Percentiles rank a stretch among this genome's conserved stretches.
phyloP scores from a whole-genome alignment of 768 basidiomycete genomes.

The Suillus bovinus region DNA sequence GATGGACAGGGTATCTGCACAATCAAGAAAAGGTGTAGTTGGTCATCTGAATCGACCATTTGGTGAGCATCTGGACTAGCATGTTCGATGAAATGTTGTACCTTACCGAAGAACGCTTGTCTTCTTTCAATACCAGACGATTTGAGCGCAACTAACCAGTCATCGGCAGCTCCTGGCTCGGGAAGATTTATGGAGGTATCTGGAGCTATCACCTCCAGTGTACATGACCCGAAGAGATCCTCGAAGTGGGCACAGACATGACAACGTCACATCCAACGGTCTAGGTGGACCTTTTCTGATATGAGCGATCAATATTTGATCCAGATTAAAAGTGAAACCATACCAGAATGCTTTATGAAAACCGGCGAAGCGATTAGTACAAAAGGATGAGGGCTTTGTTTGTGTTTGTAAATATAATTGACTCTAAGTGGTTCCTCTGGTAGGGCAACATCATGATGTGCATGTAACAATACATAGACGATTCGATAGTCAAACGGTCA shows the following conservation, averaged over 20 bases:
- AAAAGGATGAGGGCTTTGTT: not conserved
- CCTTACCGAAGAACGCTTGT: constrained; percentile 76
- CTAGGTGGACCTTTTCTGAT: not conserved
- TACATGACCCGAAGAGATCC: constrained; percentile 57
- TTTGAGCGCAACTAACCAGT: constrained; percentile 56
- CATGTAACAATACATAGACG: not conserved
- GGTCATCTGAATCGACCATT: constrained; percentile 48
- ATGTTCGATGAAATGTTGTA: constrained; percentile 17
- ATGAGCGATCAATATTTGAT: not conserved
- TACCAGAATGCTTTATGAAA: not conserved
- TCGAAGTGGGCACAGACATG: constrained; percentile 50
- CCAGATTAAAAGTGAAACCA: not conserved
- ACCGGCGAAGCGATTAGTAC: not conserved
- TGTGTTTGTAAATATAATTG: not conserved
- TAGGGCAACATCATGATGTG: not conserved
- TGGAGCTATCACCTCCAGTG: constrained; percentile 64
- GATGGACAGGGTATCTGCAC: constrained; percentile 34
- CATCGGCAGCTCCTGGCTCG: constrained; percentile 42
- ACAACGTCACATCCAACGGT: not conserved
- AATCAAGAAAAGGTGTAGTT: constrained; percentile 49
- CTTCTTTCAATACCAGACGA: constrained; percentile 49
- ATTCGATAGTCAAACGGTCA: constrained; percentile 8
- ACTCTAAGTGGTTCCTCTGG: too few relatives aligned
- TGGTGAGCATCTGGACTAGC: constrained; percentile 17
- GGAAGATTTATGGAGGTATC: constrained; percentile 65